phyloP scores from a whole-genome alignment of 805 yeast species.

The Cyberlindnera mrakii region DNA sequence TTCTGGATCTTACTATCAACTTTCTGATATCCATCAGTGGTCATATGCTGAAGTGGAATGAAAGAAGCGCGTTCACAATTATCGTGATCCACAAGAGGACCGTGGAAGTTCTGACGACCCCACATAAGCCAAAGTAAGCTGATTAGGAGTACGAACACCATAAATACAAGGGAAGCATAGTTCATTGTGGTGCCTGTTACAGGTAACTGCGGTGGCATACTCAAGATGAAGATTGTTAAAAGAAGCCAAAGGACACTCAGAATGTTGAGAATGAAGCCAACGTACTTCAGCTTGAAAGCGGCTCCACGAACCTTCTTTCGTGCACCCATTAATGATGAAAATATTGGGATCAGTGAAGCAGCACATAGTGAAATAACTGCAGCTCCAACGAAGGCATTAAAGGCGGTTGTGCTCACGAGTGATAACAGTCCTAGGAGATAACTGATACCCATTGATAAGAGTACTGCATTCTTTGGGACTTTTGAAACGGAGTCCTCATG shows the following conservation, averaged over 20 bases:
- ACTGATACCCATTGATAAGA: conserved; percentile 58
- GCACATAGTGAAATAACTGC: conserved; percentile 70
- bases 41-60: conserved; percentile 12
- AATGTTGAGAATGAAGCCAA: conserved; percentile 61
- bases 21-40: conserved; percentile 13
- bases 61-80: conserved; percentile 19
- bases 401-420: conserved; percentile 64
- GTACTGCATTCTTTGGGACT: conserved; percentile 66
- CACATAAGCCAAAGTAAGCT: conserved; percentile 48
- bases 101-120: conserved; percentile 58
- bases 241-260: conserved; percentile 56
- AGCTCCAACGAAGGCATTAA: conserved; percentile 79
- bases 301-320: conserved; percentile 61
- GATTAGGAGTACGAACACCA: conserved; percentile 39
- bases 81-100: conserved; percentile 42
- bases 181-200: conserved; percentile 37
- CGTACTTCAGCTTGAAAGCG: conserved; percentile 51
- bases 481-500: conserved; percentile 46
- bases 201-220: conserved; percentile 63
- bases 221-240: conserved; percentile 53
- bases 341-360: conserved; percentile 72
- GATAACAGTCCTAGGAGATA: conserved; percentile 58
- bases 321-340: conserved; percentile 53
- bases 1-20: conserved; percentile 18
- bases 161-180: conserved; percentile 58